Evolutionary conservation across 352 stramenopile species (phyloP).

Genomic region (Phytophthora hibernalis): DNA sequence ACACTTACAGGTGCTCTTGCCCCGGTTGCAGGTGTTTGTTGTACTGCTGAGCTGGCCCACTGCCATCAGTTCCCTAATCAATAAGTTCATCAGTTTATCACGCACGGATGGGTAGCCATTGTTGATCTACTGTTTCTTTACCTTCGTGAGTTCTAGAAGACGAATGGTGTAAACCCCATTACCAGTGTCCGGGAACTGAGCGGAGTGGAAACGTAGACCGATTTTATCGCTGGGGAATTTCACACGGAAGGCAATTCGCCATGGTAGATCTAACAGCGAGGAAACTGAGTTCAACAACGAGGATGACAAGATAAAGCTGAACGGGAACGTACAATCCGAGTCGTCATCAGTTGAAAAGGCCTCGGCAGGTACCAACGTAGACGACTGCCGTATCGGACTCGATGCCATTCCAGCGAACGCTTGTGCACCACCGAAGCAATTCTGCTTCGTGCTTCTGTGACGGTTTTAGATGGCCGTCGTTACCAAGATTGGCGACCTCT

Average conservation of each 20-base stretch:
- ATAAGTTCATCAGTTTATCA: not conserved
- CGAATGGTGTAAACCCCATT: conserved; percentile 88
- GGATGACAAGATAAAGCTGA: not conserved
- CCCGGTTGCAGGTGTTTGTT: conserved; percentile 64
- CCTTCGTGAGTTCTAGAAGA: conserved; percentile 78
- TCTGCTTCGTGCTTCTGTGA: not conserved
- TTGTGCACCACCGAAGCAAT: not conserved
- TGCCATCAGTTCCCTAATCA: conserved; percentile 46
- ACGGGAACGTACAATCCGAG: conserved; percentile 47
- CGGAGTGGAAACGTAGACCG: conserved; percentile 77
- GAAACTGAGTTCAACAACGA: not conserved
- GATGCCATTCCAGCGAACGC: conserved; percentile 6
- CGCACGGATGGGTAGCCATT: not conserved
- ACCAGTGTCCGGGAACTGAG: conserved; percentile 81
- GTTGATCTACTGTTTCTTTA: conserved; percentile 8
- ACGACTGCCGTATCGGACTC: conserved; percentile 21
- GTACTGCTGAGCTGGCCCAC: conserved; percentile 74
- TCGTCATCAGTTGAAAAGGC: conserved; percentile 55
- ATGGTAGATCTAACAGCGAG: conserved; percentile 58
- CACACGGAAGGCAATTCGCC: conserved; percentile 87
- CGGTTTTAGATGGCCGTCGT: conserved; percentile 23
- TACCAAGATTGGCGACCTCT: conserved; percentile 5
- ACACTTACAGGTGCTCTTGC: conserved; percentile 66
- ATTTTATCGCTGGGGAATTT: conserved; percentile 86
- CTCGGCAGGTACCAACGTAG: conserved; percentile 37